A percentile compares a stretch with the other conserved stretches of the same genome.
These are phyloP conservation scores for Calonectria henricotiae DNA, from an alignment of 2,329 filamentous ascomycete species.

Conservation along the genomic window DNA sequence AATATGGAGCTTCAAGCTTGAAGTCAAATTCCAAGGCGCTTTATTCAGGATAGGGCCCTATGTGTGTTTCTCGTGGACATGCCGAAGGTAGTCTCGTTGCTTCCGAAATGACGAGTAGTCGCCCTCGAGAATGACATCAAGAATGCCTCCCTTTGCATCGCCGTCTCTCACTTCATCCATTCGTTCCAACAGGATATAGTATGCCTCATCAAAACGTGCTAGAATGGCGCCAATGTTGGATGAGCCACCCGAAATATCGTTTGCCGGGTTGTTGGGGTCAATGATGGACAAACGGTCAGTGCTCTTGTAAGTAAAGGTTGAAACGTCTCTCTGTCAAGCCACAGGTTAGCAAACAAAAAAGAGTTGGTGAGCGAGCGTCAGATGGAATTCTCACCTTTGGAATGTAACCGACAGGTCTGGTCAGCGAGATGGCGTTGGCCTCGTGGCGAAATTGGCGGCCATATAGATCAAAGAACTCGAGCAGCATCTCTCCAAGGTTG, in stretches of 20 bases:
- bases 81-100: conserved; percentile 77
- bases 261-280: conserved; percentile 87
- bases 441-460: conserved; percentile 85
- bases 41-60: conserved; percentile 57
- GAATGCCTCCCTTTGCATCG: conserved; percentile 64
- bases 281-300: conserved; percentile 85
- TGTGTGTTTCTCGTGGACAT: conserved; percentile 64
- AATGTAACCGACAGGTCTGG: conserved; percentile 79
- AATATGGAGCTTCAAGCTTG: neutral
- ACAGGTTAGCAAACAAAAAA: conserved; percentile 28
- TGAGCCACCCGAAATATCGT: conserved; percentile 94
- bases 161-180: conserved; percentile 69
- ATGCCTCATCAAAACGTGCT: conserved; percentile 78
- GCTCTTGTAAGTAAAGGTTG: conserved; percentile 71
- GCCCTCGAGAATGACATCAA: conserved; percentile 81
- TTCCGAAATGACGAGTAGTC: conserved; percentile 83
- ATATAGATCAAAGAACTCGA: conserved; percentile 93
- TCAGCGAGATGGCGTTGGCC: conserved; percentile 81
- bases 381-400: conserved; percentile 75
- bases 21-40: neutral
- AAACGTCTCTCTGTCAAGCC: conserved; percentile 61
- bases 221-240: conserved; percentile 79
- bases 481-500: conserved; percentile 84
- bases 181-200: conserved; percentile 70
- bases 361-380: too few species aligned